Percentiles rank a stretch among this genome's conserved stretches.
Evolutionary conservation across 176 grass and related monocot species (phyloP).

Genomic region (Cymbopogon citratus): DNA sequence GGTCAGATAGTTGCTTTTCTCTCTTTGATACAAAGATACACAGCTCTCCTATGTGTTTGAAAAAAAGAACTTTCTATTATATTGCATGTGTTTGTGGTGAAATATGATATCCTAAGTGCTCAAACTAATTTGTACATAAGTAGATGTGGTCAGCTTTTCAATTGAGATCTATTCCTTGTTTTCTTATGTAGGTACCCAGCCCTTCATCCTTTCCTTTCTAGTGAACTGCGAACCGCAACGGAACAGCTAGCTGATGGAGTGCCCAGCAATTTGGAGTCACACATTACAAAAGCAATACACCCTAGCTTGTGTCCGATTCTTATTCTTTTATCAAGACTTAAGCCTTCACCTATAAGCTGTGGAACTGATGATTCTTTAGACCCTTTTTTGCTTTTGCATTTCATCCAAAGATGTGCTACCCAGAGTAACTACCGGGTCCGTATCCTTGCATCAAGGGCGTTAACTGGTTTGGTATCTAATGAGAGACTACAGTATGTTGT

Average conservation of each 20-base stretch:
- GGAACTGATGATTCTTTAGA: conserved; percentile 76
- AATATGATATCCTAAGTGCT: conserved; percentile 7
- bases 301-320: conserved; percentile 95
- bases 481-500: conserved; percentile 73
- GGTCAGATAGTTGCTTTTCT: neutral
- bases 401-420: conserved; percentile 85
- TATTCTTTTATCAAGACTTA: conserved; percentile 88
- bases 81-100: conserved; percentile 15
- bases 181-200: conserved; percentile 75
- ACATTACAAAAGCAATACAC: conserved; percentile 81
- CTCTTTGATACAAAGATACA: neutral
- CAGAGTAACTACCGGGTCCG: conserved; percentile 86
- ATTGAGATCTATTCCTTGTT: conserved; percentile 18
- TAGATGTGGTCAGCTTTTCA: neutral
- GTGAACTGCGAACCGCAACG: conserved; percentile 73
- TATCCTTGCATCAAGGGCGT: conserved; percentile 81
- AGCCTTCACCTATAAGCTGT: conserved; percentile 73
- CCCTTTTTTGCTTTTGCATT: conserved; percentile 83
- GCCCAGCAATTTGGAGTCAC: conserved; percentile 49
- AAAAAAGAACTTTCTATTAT: neutral
- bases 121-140: neutral
- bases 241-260: conserved; percentile 48
- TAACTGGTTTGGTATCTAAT: conserved; percentile 83
- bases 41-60: neutral
- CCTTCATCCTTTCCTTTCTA: conserved; percentile 83